Conservation (phyloP, 306 rosid species). For the Geum urbanum region DNA sequence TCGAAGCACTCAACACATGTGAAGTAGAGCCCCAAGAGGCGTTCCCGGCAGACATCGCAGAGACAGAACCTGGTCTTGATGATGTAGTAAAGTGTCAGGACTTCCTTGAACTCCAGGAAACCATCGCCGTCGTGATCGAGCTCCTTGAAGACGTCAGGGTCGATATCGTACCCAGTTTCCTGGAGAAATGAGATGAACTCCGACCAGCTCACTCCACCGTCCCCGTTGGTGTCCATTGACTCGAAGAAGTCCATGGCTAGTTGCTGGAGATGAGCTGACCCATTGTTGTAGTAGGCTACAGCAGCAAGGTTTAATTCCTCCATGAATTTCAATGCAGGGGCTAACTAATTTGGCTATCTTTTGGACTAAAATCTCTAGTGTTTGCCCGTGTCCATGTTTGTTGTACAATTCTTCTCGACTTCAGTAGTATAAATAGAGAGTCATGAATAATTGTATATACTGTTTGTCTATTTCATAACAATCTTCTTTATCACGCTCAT, state of each 20-base stretch:
- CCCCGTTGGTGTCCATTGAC: not conserved
- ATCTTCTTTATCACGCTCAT: too few relatives aligned
- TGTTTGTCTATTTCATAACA: too few relatives aligned
- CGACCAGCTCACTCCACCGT: not conserved
- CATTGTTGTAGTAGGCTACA: too few relatives aligned
- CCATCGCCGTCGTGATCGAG: not conserved
- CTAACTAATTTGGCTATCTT: not conserved
- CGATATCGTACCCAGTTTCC: not conserved
- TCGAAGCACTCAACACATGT: slow-evolving; percentile 17
- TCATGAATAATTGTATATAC: too few relatives aligned
- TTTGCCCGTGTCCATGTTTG: too few relatives aligned
- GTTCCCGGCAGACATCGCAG: not conserved
- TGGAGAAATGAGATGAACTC: not conserved
- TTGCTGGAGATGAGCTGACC: not conserved
- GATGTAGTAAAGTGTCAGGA: slow-evolving; percentile 12
- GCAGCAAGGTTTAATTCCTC: not conserved
- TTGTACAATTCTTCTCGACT: too few relatives aligned
- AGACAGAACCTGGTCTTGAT: not conserved
- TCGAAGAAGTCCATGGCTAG: not conserved
- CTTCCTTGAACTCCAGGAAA: slow-evolving; percentile 8
- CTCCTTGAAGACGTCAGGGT: not conserved
- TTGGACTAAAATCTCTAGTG: too few relatives aligned
- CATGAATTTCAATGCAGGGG: not conserved
- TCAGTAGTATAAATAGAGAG: too few relatives aligned
- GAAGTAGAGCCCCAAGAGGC: not conserved